Base-by-base conservation (phyloP, 2,329 filamentous ascomycete species). In the Beauveria sp. region DNA sequence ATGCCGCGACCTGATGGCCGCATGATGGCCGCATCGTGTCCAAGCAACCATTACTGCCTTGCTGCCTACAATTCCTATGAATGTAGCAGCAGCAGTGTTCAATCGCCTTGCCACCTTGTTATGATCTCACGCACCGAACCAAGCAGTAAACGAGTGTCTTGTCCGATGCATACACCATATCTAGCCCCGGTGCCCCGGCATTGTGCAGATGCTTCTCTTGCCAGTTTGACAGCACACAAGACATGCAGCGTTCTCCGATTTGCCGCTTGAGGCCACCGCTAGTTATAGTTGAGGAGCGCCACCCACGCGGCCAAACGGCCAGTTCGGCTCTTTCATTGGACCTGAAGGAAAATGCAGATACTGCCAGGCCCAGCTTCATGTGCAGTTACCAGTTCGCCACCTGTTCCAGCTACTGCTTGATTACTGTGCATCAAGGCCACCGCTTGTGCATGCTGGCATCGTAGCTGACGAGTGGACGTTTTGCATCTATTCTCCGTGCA, bases 181-280 rank as follows among this genome's bases (percentile, higher is more conserved):
- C 18, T n/a, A 58, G 55, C 46, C 46, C 12, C 37, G 24, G 20
- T 37, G 55, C 46, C 46, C 12, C 37, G 24, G 20, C 51, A 54
- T 43, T 9, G 34, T n/a, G 37, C 51, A 43, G 30, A 22, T 22
- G 9, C 28, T 37, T 52, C 28, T 20, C 14, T 52, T 14, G 30
- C n/a, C 20, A 20, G 52, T 22, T 57, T 30, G 22, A 60, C 58
- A 60, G 50, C 58, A 40, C 58, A 60, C 58, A 44, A 60, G 58
- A 60, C 50, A 54, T 59, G 58, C 58, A 54, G 58, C 22, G n/a
- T 24, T n/a, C 16, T 43, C 5, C 26, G 12, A n/a, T 54, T 53
- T 50, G 28, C 57, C 47, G 46, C 46, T 47, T 22, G 43, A 37
- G 8, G 34, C 47, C 55, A 20, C 28, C 8, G 18, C 18, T 28